Conservation (phyloP, 306 rosid genomes). For the Notholithocarpus densiflorus region DNA sequence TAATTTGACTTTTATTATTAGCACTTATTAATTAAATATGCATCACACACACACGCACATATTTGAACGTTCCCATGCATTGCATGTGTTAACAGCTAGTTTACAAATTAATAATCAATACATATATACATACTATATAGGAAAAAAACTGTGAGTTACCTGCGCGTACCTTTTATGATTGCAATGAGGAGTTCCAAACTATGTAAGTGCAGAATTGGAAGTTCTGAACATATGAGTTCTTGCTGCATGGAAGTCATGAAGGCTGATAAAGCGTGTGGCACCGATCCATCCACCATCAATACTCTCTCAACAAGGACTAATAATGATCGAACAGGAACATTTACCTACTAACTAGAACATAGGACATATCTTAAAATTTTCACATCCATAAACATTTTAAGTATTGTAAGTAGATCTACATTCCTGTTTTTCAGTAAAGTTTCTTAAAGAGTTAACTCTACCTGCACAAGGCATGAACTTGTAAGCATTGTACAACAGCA, state of each 20-base stretch:
- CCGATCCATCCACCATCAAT: constrained; percentile 68
- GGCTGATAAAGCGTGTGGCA: constrained; percentile 54
- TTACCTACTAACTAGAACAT: constrained; percentile 45
- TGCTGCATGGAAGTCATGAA: constrained; percentile 75
- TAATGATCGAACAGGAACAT: constrained; percentile 58
- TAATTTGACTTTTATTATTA: too few species aligned
- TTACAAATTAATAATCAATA: background rate
- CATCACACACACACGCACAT: too few species aligned
- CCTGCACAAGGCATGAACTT: constrained; percentile 74
- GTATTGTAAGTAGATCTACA: background rate
- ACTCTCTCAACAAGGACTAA: constrained; percentile 70
- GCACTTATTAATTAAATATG: too few species aligned
- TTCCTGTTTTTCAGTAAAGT: background rate
- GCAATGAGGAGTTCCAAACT: constrained; percentile 72
- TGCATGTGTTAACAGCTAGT: too few species aligned
- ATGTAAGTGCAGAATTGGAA: constrained; percentile 68
- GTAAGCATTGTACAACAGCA: constrained; percentile 74
- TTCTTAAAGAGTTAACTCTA: constrained; percentile 20
- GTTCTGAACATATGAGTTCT: constrained; percentile 77
- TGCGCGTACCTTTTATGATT: constrained; percentile 56
- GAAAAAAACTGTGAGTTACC: constrained; percentile 35
- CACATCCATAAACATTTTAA: background rate
- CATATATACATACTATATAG: background rate
- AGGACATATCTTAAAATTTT: constrained; percentile 5
- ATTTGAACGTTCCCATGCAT: too few species aligned